phyloP scores from a whole-genome alignment of 148 eudicot species.

The Linanthus parryae region DNA sequence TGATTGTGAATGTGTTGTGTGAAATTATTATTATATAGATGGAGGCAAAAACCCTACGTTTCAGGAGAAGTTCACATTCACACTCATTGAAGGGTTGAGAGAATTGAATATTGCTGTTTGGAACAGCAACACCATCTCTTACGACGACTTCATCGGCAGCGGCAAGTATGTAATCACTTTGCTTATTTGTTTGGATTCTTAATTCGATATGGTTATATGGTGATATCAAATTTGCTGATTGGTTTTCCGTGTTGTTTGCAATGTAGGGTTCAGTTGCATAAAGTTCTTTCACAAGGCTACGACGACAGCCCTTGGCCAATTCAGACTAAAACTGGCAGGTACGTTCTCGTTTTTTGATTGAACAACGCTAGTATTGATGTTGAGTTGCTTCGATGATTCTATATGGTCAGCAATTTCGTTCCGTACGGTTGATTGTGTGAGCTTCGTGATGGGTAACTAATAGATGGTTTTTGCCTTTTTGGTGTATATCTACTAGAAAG shows the following conservation, averaged over 20 bases:
- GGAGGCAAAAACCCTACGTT: constrained; percentile 89
- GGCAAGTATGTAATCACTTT: constrained; percentile 80
- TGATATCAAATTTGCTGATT: not conserved
- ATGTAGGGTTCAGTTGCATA: constrained; percentile 60
- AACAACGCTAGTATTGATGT: too few relatives aligned
- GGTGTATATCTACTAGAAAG: too few relatives aligned
- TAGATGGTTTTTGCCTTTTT: too few relatives aligned
- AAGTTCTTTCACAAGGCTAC: constrained; percentile 63
- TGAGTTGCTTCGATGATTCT: too few relatives aligned
- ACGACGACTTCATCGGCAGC: constrained; percentile 78
- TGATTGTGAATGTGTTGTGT: too few relatives aligned
- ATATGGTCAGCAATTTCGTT: too few relatives aligned
- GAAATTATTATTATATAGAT: too few relatives aligned
- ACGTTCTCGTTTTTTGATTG: constrained; percentile 9
- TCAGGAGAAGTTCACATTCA: constrained; percentile 82
- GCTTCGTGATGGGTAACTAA: too few relatives aligned
- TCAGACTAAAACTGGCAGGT: constrained; percentile 85
- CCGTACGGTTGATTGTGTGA: too few relatives aligned
- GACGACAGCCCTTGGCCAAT: constrained; percentile 85
- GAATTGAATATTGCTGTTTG: constrained; percentile 63
- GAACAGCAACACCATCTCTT: constrained; percentile 80
- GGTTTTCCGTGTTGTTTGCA: not conserved
- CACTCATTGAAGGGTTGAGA: constrained; percentile 72
- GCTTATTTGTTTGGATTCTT: not conserved
- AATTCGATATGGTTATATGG: not conserved